Evolutionary conservation across 2,329 filamentous ascomycete genomes (phyloP), one percentile per base, ranked within the genome.

Genomic region (Penicillium sp.): DNA sequence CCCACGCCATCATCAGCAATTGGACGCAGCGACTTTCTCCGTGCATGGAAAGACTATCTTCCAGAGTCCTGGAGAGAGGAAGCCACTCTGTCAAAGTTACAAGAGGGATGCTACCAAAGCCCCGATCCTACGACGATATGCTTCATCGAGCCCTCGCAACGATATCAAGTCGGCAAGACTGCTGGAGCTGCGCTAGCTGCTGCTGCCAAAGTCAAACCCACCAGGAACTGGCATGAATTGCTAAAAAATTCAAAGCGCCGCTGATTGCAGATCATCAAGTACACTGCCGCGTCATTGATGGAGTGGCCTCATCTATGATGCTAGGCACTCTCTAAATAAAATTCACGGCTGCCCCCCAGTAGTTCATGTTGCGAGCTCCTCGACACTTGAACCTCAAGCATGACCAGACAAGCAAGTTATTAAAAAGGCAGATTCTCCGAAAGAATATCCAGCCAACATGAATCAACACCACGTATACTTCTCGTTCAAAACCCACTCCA

Each of bases 401-500:
- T 17, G 47, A 49, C n/a, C 6, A 35, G n/a, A 35, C 11, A 28
- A 35, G 17, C 12, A 39, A 43, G 20, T 31, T n/a, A 43, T 31
- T 25, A 41, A 50, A n/a, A n/a, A 14, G 10, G 12, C 20, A 48
- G 41, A 49, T 51, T 34, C 34, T 41, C 41, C 54, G 47, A 63
- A 58, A 58, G 10, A 25, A 56, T 49, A 43, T n/a, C 39, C 22
- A 20, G 50, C 42, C 31, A 22, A 25, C 15, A 39, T 50, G 25
- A 20, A 50, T 75, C 69, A 82, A 61, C 79, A 82, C 80, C 80
- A 82, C 49, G 73, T 75, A 63, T 79, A 82, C 67, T 80, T 81
- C 71, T 82, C 78, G 59, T 81, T 82, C 69, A 73, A 74, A 28
- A 77, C 59, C 80, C 80, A 82, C 57, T 79, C 76, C 47, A 80